A percentile compares a stretch with the other conserved stretches of the same genome.
These are phyloP conservation scores for Solanum sejunctum DNA, from an alignment of 257 asterid species.

Conservation along the genomic window DNA sequence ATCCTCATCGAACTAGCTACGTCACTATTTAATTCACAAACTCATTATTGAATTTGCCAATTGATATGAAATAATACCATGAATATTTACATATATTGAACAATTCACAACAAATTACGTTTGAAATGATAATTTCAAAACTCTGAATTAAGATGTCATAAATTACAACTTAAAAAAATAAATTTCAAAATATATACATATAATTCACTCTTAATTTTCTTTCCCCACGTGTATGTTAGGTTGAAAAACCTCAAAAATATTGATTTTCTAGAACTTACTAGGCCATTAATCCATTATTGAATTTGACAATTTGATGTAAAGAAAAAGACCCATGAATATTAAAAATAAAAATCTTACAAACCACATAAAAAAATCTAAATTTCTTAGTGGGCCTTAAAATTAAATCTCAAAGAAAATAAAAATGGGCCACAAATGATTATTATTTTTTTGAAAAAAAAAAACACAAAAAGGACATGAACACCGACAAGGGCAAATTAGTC, in stretches of 20 bases:
- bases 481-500: conserved; percentile 15
- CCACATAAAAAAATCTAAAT: neutral
- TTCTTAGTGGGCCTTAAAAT: neutral
- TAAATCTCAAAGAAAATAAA: neutral
- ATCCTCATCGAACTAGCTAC: neutral
- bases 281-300: neutral
- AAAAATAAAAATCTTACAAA: neutral
- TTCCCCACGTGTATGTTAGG: neutral
- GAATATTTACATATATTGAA: neutral
- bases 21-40: neutral
- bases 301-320: neutral
- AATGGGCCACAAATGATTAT: neutral
- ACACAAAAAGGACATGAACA: neutral
- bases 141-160: neutral
- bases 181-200: neutral
- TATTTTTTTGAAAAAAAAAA: neutral
- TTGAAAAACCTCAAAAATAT: neutral
- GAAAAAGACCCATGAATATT: neutral
- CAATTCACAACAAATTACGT: neutral
- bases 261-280: neutral
- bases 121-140: neutral
- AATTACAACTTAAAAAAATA: neutral
- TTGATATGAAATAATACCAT: neutral
- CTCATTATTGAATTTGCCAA: neutral
- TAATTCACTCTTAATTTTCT: neutral